A percentile compares a stretch with the other conserved stretches of the same genome.
These are phyloP conservation scores for Phanerochaete sordida DNA, from an alignment of 768 basidiomycete genomes.

Conservation along the genomic window DNA sequence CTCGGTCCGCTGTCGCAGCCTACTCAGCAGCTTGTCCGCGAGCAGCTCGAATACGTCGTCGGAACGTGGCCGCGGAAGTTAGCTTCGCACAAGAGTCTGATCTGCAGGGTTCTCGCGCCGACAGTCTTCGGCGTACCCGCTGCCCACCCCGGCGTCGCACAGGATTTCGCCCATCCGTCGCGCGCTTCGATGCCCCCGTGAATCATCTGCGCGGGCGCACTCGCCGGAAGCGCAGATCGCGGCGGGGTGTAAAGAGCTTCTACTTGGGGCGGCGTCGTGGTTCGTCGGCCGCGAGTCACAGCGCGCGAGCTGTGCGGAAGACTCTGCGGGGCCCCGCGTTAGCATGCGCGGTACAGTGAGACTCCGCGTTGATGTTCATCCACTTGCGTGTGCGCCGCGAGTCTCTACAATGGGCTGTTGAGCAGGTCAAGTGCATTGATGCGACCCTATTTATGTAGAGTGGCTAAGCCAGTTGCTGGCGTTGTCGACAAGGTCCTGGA, in stretches of 20 bases:
- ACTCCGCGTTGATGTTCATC: neutral
- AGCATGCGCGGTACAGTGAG: neutral
- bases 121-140: conserved; percentile 18
- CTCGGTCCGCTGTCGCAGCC: neutral
- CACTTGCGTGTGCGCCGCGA: neutral
- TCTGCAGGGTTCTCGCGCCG: conserved; percentile 23
- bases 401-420: neutral
- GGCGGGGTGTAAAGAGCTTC: no score
- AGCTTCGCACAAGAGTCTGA: conserved; percentile 20
- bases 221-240: no score
- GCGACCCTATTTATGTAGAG: neutral
- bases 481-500: no score
- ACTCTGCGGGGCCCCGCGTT: no score
- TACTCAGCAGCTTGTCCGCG: neutral
- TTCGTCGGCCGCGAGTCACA: no score
- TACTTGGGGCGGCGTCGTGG: no score
- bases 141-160: conserved; percentile 8
- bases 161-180: conserved; percentile 17
- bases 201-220: conserved; percentile 18
- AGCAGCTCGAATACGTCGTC: neutral
- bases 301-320: no score
- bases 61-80: conserved; percentile 24
- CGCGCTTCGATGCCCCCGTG: conserved; percentile 24
- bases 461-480: no score
- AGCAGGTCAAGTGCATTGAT: neutral